Percentiles rank a stretch among this genome's conserved stretches.
These are phyloP conservation scores for Colletotrichum sidae DNA, from an alignment of 2,329 filamentous ascomycete species.

Conservation along the genomic window DNA sequence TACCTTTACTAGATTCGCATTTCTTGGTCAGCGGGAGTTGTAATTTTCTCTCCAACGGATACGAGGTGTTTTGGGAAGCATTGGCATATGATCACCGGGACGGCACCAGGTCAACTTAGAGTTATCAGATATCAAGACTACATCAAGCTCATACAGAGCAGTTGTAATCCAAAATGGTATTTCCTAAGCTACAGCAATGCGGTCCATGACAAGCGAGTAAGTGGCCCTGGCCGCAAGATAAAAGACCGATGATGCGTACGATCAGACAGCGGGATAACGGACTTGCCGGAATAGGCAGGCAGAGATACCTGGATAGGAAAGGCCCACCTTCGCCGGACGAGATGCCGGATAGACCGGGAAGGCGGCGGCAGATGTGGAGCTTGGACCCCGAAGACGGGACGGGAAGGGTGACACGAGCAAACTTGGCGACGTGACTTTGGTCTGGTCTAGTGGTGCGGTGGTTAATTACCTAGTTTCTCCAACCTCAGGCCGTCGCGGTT, in stretches of 20 bases:
- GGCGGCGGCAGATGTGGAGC: slow-evolving; percentile 24
- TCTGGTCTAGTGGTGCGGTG: slow-evolving; percentile 9
- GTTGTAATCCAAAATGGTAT: slow-evolving; percentile 1
- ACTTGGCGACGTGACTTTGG: slow-evolving; percentile 1
- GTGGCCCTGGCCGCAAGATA: too few relatives aligned
- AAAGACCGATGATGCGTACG: slow-evolving; percentile 9
- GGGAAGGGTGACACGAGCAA: slow-evolving; percentile 22
- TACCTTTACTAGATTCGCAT: slow-evolving; percentile 21
- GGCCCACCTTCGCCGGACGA: slow-evolving; percentile 8
- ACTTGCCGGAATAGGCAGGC: slow-evolving; percentile 16
- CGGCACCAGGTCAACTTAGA: slow-evolving; percentile 14
- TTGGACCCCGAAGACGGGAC: slow-evolving; percentile 19
- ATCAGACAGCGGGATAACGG: background rate
- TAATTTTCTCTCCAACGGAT: background rate
- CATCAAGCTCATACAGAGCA: slow-evolving; percentile 6
- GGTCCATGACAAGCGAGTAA: too few relatives aligned
- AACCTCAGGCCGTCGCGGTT: slow-evolving; percentile 8
- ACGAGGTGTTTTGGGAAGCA: slow-evolving; percentile 5
- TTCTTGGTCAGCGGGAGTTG: slow-evolving; percentile 25
- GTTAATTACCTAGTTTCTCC: background rate
- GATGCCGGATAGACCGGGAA: slow-evolving; percentile 15
- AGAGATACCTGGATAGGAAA: slow-evolving; percentile 12
- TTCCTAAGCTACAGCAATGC: too few relatives aligned
- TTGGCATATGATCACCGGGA: slow-evolving; percentile 25
- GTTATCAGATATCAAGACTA: slow-evolving; percentile 17